Percentiles rank a stretch among this genome's conserved stretches.
These are phyloP conservation scores for Phytophthora megakarya DNA, from an alignment of 352 stramenopile species.

Conservation along the genomic window DNA sequence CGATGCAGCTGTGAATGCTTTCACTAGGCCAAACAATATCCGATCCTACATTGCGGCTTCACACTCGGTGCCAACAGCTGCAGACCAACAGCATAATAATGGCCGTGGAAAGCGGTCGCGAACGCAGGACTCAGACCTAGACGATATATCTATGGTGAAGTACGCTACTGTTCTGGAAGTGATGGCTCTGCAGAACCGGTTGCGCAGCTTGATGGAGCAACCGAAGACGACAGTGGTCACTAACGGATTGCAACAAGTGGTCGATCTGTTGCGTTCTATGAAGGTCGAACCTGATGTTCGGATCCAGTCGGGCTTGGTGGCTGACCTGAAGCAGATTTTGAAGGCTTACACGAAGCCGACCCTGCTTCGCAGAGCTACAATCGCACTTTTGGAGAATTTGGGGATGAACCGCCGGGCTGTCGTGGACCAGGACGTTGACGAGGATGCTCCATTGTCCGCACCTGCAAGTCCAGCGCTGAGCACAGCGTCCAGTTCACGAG, in stretches of 20 bases:
- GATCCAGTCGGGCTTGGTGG: slow-evolving; percentile 70
- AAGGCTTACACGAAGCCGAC: slow-evolving; percentile 82
- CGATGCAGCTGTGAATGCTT: slow-evolving; percentile 66
- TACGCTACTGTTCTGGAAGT: slow-evolving; percentile 65
- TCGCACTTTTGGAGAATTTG: slow-evolving; percentile 69
- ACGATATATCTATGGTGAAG: slow-evolving; percentile 73
- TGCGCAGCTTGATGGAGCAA: slow-evolving; percentile 66
- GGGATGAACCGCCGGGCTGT: slow-evolving; percentile 66
- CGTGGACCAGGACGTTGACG: slow-evolving; percentile 49
- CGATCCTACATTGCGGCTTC: slow-evolving; percentile 63
- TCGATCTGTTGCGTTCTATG: slow-evolving; percentile 82
- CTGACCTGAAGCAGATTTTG: slow-evolving; percentile 78
- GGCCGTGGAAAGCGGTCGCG: slow-evolving; percentile 58
- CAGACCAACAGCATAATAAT: slow-evolving; percentile 39
- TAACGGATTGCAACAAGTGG: slow-evolving; percentile 74
- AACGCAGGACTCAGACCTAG: slow-evolving; percentile 67
- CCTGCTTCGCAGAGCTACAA: slow-evolving; percentile 71
- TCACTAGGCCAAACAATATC: slow-evolving; percentile 63
- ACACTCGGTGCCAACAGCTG: slow-evolving; percentile 48
- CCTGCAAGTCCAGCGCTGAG: slow-evolving; percentile 34
- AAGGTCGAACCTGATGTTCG: slow-evolving; percentile 74
- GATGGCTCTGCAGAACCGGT: slow-evolving; percentile 65
- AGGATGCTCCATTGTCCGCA: slow-evolving; percentile 40
- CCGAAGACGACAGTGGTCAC: slow-evolving; percentile 61
- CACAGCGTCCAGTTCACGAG: slow-evolving; percentile 38